Base-by-base conservation (phyloP, 768 basidiomycete genomes). In the Ramaria sp. region DNA sequence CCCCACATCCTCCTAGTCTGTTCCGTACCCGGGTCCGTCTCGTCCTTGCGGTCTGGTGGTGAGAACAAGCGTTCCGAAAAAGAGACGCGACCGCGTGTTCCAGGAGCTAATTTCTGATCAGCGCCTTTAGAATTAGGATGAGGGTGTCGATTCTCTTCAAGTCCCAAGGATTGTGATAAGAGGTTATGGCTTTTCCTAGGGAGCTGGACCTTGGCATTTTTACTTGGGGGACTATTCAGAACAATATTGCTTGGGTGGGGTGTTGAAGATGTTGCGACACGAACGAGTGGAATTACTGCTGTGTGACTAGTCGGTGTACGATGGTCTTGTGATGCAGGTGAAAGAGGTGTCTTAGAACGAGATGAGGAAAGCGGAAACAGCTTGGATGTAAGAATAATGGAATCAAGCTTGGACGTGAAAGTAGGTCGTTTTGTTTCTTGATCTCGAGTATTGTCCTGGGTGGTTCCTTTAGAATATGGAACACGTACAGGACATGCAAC, bases 401-500 rank as follows among this genome's bases (percentile, higher is more conserved):
- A 44, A 34, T 54, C 52, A 48, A 54, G 44, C 32, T 54, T 54
- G 8, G 52, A 54, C 13, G 52, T 44, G 28, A 54, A 54, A 16
- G 44, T 24, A 16, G 52, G 24, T 28, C 52, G 43, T 54, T 54
- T 54, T 7, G 30, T 50, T 37, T n/a, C 28, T 32, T 15, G 32
- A 47, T 47, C n/a, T 10, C 28, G 12, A 47, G 10, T 24, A 18
- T 30, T 50, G 16, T 50, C 48, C 10, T 28, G 16, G 12, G 27
- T 5, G 12, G 52, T 15, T 5, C 43, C 18, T 13, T 32, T 22
- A 24, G 52, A 10, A 15, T 22, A 16, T 15, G 41, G 13, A 34
- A 18, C 27, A 22, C 32, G 52, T n/a, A 30, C 12, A 32, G 25
- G 25, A n/a, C 18, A 15, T n/a, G 51, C n/a, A 22, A 5, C 18